A percentile compares a stretch with the other conserved stretches of the same genome.
These are phyloP conservation scores for Annulohypoxylon maeteangense DNA, from an alignment of 495 filamentous ascomycete species.

Conservation along the genomic window DNA sequence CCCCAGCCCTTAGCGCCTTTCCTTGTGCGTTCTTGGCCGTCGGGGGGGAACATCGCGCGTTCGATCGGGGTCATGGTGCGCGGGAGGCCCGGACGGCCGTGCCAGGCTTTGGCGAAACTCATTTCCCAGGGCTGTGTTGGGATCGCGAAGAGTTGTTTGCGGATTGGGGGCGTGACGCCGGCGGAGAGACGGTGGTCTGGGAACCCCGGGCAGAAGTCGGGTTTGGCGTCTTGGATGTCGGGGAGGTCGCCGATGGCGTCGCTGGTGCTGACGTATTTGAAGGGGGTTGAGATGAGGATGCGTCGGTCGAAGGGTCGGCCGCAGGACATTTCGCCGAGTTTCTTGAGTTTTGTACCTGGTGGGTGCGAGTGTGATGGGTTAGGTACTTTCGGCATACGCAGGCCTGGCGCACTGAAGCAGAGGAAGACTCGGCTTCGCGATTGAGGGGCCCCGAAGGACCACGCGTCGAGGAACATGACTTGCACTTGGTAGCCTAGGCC, in stretches of 20 bases:
- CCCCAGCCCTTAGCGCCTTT: constrained; percentile 56
- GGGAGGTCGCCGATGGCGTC: constrained; percentile 70
- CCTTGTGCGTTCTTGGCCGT: constrained; percentile 13
- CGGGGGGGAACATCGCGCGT: constrained; percentile 46
- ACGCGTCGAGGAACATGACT: constrained; percentile 71
- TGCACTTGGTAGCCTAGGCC: constrained; percentile 78
- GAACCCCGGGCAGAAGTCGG: constrained; percentile 63
- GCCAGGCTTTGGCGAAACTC: constrained; percentile 58
- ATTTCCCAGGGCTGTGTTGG: constrained; percentile 58
- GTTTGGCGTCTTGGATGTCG: constrained; percentile 63
- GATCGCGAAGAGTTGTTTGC: constrained; percentile 53
- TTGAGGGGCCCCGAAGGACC: constrained; percentile 73
- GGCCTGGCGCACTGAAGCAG: constrained; percentile 69
- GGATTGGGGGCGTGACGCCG: constrained; percentile 44
- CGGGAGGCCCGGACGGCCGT: constrained; percentile 40
- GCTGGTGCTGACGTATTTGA: constrained; percentile 60
- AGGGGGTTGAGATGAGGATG: constrained; percentile 63
- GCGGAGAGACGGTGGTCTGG: constrained; percentile 70
- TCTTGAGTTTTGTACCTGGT: constrained; percentile 23
- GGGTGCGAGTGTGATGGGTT: constrained; percentile 70
- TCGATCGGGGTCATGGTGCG: constrained; percentile 54
- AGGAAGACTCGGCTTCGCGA: constrained; percentile 72
- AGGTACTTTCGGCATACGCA: constrained; percentile 63
- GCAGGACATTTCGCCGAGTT: constrained; percentile 69
- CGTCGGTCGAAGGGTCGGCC: constrained; percentile 67